Percentiles rank a stretch among this genome's conserved stretches.
Conservation (phyloP, 495 filamentous ascomycete genomes). For the Lineolata rhizophorae region DNA sequence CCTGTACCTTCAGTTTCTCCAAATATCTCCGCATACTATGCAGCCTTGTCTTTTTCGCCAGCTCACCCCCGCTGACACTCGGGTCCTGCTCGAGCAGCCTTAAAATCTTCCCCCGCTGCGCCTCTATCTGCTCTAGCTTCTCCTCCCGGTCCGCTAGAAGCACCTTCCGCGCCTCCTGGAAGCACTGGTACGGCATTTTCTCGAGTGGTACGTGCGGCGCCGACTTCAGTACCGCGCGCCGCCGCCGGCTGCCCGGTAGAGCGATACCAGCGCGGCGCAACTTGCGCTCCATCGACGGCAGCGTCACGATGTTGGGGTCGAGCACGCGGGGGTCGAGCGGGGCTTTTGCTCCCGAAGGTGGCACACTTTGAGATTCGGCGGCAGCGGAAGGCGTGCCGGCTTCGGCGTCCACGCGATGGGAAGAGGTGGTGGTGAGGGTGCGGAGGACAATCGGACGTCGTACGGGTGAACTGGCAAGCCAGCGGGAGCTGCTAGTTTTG, state of each 20-base stretch:
- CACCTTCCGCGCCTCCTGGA: conserved; percentile 82
- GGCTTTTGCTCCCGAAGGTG: background rate
- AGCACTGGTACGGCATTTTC: conserved; percentile 84
- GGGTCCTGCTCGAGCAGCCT: conserved; percentile 34
- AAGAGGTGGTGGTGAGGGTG: too few species aligned
- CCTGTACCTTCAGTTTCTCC: conserved; percentile 66
- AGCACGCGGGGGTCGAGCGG: background rate
- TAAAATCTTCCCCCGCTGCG: conserved; percentile 26
- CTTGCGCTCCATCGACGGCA: background rate
- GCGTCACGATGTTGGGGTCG: background rate
- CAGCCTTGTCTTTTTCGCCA: conserved; percentile 33
- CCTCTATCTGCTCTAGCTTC: conserved; percentile 43
- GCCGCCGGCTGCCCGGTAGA: background rate
- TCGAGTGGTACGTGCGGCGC: conserved; percentile 56
- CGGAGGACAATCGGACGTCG: too few species aligned
- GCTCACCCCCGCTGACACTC: conserved; percentile 35
- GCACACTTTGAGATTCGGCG: too few species aligned
- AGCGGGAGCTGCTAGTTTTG: too few species aligned
- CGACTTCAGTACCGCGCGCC: background rate
- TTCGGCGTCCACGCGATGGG: too few species aligned
- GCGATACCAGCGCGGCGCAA: background rate
- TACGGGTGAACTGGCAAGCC: too few species aligned
- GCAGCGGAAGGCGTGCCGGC: too few species aligned
- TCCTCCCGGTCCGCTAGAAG: conserved; percentile 59
- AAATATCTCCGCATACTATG: conserved; percentile 49